Percentiles rank a stretch among this genome's conserved stretches.
These are phyloP conservation scores for Salvia miltiorrhiza DNA, from an alignment of 257 asterid species.

Conservation along the genomic window DNA sequence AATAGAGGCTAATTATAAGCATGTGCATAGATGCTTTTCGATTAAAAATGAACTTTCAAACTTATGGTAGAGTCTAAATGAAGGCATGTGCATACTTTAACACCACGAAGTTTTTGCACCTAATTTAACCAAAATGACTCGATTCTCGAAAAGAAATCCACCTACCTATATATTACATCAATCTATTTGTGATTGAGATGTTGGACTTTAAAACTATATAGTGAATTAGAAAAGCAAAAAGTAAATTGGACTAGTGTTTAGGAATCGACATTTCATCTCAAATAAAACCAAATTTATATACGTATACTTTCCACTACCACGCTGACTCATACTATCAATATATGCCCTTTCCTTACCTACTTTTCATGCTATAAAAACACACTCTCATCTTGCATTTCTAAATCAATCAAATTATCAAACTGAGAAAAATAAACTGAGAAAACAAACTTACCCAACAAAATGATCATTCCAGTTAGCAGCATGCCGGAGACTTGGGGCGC, in stretches of 20 bases:
- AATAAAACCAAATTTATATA: not conserved
- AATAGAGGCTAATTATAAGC: not conserved
- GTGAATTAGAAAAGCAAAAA: not conserved
- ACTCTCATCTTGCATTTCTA: not conserved
- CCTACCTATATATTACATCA: not conserved
- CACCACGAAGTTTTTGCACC: not conserved
- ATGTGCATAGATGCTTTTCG: not conserved
- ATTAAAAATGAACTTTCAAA: not conserved
- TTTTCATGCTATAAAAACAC: not conserved
- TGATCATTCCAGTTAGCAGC: constrained; percentile 17
- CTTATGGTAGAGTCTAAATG: not conserved
- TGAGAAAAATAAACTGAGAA: no score
- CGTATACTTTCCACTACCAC: constrained; percentile 12
- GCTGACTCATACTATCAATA: constrained; percentile 11
- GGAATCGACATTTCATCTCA: not conserved
- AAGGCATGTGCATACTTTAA: not conserved
- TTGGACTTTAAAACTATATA: not conserved
- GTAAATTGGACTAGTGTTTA: not conserved
- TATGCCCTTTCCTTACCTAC: not conserved
- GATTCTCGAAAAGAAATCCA: not conserved
- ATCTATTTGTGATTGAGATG: not conserved
- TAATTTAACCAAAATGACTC: not conserved
- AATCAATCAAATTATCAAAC: not conserved
- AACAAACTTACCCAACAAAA: not conserved
- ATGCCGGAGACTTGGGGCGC: constrained; percentile 33